Evolutionary conservation across 2,329 filamentous ascomycete genomes (phyloP).

Genomic region (Cordyceps cicadae): DNA sequence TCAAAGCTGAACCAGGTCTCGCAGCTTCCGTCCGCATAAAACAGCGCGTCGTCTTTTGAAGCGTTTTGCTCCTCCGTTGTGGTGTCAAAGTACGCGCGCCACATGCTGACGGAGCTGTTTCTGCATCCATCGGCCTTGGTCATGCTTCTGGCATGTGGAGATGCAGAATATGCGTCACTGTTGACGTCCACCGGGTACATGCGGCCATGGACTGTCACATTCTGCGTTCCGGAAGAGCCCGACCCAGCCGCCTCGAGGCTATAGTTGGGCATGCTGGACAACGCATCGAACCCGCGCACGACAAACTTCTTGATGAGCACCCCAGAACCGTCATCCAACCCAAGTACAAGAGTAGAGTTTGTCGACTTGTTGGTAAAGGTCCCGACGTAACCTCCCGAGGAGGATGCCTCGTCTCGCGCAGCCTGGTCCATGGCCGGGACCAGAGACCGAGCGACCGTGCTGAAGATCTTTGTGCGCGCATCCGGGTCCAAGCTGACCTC

Average conservation of each 20-base stretch:
- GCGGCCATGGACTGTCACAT: neutral
- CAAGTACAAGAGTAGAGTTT: slow-evolving; percentile 33
- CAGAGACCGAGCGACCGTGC: slow-evolving; percentile 25
- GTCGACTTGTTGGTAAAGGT: slow-evolving; percentile 29
- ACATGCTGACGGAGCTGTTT: neutral
- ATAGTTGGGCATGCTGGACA: slow-evolving; percentile 24
- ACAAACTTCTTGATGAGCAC: slow-evolving; percentile 30
- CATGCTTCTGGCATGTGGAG: neutral
- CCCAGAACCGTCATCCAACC: slow-evolving; percentile 30
- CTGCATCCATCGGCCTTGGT: neutral
- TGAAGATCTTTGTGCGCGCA: slow-evolving; percentile 19
- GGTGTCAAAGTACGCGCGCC: slow-evolving; percentile 7
- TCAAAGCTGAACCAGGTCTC: slow-evolving; percentile 12
- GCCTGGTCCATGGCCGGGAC: slow-evolving; percentile 36
- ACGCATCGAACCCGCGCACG: slow-evolving; percentile 33
- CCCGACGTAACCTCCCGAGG: slow-evolving; percentile 23
- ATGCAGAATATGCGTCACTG: neutral
- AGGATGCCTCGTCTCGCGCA: slow-evolving; percentile 27
- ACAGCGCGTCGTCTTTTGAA: slow-evolving; percentile 1
- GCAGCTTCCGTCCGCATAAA: slow-evolving; percentile 9
- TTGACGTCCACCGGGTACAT: slow-evolving; percentile 11
- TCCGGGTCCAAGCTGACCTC: slow-evolving; percentile 18
- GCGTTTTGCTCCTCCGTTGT: neutral
- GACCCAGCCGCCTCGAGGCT: neutral
- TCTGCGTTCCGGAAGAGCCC: neutral